Evolutionary conservation across 2,329 filamentous ascomycete genomes (phyloP).

Genomic region (Fusarium papillatum): DNA sequence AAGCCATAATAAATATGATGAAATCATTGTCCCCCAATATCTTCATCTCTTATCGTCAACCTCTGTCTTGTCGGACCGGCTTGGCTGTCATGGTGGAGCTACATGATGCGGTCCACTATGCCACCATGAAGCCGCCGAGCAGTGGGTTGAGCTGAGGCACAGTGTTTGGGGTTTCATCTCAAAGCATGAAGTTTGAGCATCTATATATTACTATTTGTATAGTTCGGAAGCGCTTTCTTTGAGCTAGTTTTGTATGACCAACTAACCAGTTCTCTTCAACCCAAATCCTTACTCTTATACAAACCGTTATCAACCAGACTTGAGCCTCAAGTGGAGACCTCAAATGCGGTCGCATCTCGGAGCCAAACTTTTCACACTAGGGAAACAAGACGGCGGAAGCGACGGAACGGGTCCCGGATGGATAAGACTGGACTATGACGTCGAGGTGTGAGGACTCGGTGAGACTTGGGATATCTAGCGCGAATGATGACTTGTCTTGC

Average conservation of each 20-base stretch:
- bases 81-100: not conserved
- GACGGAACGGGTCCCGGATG: not conserved
- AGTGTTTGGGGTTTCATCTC: not conserved
- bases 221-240: not conserved
- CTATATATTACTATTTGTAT: not conserved
- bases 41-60: not conserved
- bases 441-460: not conserved
- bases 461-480: not conserved
- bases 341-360: not conserved
- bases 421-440: not conserved
- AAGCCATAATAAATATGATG: not conserved
- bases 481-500: not conserved
- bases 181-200: not conserved
- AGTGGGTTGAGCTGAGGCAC: not conserved
- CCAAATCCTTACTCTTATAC: not conserved
- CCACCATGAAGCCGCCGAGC: not conserved
- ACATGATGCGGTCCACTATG: not conserved
- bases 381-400: not conserved
- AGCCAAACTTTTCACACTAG: not conserved
- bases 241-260: not conserved
- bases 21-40: not conserved
- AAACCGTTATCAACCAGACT: not conserved
- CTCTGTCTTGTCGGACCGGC: not conserved
- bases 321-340: not conserved
- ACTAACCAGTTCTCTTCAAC: not conserved